These are phyloP conservation scores for Beauveria scarabaeidicola DNA, from an alignment of 2,329 filamentous ascomycete genomes.

Conservation along the genomic window DNA sequence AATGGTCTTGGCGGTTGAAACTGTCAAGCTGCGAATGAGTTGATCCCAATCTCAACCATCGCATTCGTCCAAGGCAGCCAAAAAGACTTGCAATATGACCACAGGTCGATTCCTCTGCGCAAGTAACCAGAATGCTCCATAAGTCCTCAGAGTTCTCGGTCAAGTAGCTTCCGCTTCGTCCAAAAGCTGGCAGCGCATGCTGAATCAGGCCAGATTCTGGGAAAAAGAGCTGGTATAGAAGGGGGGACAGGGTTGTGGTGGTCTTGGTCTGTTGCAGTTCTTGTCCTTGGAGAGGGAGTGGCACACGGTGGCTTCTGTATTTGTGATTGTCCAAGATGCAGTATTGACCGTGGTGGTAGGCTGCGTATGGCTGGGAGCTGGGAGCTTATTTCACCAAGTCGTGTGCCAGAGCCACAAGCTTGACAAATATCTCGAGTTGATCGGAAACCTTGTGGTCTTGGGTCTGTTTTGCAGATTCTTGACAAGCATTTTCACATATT, in stretches of 20 bases:
- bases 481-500: not conserved
- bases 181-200: not conserved
- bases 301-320: not conserved
- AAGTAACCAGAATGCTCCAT: not conserved
- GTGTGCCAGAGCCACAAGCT: not conserved
- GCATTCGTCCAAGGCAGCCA: not conserved
- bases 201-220: not conserved
- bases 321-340: not conserved
- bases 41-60: not conserved
- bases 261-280: not conserved
- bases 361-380: constrained; percentile 4
- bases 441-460: not conserved
- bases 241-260: not conserved
- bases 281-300: constrained; percentile 8
- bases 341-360: not conserved
- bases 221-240: not conserved
- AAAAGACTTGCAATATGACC: not conserved
- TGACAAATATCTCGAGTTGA: not conserved
- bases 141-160: not conserved
- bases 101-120: not conserved
- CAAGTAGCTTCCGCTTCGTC: not conserved
- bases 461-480: not conserved
- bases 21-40: not conserved
- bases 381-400: not conserved
- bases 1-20: not conserved